Base-by-base conservation (phyloP, 1,284 basidiomycete genomes). In the Melampsora americana region DNA sequence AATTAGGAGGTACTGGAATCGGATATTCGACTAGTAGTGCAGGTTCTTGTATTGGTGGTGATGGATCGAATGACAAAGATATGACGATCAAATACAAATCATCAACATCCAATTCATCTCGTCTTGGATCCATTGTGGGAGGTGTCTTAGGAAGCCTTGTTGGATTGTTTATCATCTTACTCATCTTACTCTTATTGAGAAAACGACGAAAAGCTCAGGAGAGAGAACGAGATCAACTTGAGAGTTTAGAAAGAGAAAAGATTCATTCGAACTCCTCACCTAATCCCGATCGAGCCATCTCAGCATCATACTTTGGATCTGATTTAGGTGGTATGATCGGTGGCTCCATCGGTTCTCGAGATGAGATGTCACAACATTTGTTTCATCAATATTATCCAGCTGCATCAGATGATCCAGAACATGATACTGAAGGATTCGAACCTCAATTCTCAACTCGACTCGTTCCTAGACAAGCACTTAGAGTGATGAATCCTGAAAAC, bases 1-100 rank as follows among this genome's bases (percentile, higher is more conserved):
- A 79, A 44, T 78, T 79, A 0, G 79, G 79, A 62, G 79, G 79
- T 0, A 75, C 78, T 35, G 79, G 79, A 0, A 78, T 77, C 26
- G 77, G 77, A 23, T 62, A 50, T n/a, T 71, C 69, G 9, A 69
- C 75, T 20, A 78, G 77, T 11, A 73, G 75, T 28, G 46, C 77
- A 6, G 79, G 79, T 7, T 79, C 78, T 12, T 62, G 77, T 6
- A 64, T 76, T 1, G 79, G 79, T 18, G 79, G 79, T 44, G 76
- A 79, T 59, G 79, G 79, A 6, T 67, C 69, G 28, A 42, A 20
- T n/a, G 69, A 72, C 35, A 60, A 60, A 48, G 69, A 72, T 56
- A 28, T 64, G 6, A 64, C 69, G 44, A 72, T 60, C 9, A 60
- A 62, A 28, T 72, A 62, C 28, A 35, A 35, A 35, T 9, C 42